Percentiles rank a stretch among this genome's conserved stretches.
These are phyloP conservation scores for Magnusiomyces paraingens DNA, from an alignment of 1,139 yeast species.

Conservation along the genomic window DNA sequence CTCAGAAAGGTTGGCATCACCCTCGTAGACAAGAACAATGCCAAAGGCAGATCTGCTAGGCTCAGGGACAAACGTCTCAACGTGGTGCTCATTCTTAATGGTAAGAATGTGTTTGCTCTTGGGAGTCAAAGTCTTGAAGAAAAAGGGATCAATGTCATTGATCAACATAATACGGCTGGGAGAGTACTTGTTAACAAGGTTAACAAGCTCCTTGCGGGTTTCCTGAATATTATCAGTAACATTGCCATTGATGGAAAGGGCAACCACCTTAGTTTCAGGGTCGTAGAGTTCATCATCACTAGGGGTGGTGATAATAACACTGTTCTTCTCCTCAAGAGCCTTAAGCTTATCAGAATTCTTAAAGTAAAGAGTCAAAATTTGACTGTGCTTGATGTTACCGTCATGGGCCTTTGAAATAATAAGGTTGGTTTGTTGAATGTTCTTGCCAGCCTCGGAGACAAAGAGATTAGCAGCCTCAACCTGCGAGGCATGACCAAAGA, in stretches of 20 bases:
- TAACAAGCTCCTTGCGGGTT: conserved; percentile 64
- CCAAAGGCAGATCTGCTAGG: conserved; percentile 31
- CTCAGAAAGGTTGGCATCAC: conserved; percentile 28
- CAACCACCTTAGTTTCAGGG: conserved; percentile 23
- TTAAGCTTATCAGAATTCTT: conserved; percentile 42
- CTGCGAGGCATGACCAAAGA: conserved; percentile 60
- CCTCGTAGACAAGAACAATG: conserved; percentile 40
- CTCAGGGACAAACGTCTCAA: conserved; percentile 51
- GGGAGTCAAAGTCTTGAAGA: conserved; percentile 43
- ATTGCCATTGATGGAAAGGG: conserved; percentile 39
- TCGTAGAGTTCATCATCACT: conserved; percentile 35
- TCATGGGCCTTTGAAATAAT: conserved; percentile 87
- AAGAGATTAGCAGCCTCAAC: conserved; percentile 54
- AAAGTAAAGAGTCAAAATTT: conserved; percentile 63
- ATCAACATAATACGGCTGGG: conserved; percentile 59
- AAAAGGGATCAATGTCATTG: conserved; percentile 64
- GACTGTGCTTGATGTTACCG: conserved; percentile 69
- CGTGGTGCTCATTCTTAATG: conserved; percentile 45
- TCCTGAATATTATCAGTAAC: conserved; percentile 41
- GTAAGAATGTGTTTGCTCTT: conserved; percentile 37
- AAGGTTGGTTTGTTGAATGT: conserved; percentile 57
- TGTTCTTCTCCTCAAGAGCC: conserved; percentile 37
- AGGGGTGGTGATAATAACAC: conserved; percentile 55
- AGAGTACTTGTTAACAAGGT: conserved; percentile 61
- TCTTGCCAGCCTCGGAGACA: conserved; percentile 47